Evolutionary conservation across 306 rosid species (phyloP), one percentile per base, ranked within the genome.

Genomic region (Gastrolobium bilobum): DNA sequence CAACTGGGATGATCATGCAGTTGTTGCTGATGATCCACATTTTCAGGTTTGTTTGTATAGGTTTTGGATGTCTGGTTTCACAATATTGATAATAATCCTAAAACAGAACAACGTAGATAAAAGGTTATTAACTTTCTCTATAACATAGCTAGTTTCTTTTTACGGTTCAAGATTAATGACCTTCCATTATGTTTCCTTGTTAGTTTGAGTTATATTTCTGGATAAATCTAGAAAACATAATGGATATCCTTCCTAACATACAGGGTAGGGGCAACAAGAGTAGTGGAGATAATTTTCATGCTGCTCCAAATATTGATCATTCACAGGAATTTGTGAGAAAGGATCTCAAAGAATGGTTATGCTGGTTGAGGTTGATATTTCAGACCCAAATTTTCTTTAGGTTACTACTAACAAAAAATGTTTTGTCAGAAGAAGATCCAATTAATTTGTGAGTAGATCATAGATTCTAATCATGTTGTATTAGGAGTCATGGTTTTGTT

Each of bases 301-400:
- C 98, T 58, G 98, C 98, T 56, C 98, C 98, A 71, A 94, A 94
- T 73, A 90, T 91, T 79, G 98, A 94, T 81, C 98, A 94, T 84
- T 94, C 98, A 33, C 97, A 91, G 89, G 96, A 90, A 39, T 94
- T 94, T 84, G 98, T 94, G 83, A 90, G 97, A 86, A 90, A 84
- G 73, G 98, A 94, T 91, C 78, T 94, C 83, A 87, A 81, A 86
- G 96, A 89, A 80, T 94, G 98, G 98, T 83, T 94, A 79, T 57
- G 82, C 85, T 91, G 94, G 94, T 81, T 94, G 86, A 94, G 98
- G 98, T 94, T 62, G 74, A 80, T 66, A 77, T 63, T 73, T 37
- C 42, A 63, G 20, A 54, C 79, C 43, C 62, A 58, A 37, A 47
- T 74, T 71, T 73, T 71, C 48, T 53, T 2, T 61, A 70, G 13